A percentile compares a stretch with the other conserved stretches of the same genome.
phyloP scores from a whole-genome alignment of 2,329 filamentous ascomycete genomes.

The Colletotrichum abscissum region DNA sequence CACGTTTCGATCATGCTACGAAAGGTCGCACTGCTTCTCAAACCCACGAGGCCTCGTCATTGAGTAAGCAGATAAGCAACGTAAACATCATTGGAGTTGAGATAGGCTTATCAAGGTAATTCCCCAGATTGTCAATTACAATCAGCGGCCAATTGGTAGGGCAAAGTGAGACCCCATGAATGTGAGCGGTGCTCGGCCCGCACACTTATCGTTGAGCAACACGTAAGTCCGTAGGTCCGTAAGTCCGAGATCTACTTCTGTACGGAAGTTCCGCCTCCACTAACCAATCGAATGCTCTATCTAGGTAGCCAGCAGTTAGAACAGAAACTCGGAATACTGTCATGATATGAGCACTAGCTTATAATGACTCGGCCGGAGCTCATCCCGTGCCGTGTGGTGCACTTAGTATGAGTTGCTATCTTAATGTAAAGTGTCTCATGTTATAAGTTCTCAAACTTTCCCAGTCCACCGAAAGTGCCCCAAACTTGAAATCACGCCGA shows the following conservation, averaged over 20 bases:
- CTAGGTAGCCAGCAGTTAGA: not conserved
- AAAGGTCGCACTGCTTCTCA: not conserved
- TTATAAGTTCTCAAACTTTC: not conserved
- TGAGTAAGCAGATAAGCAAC: slow-evolving; percentile 4
- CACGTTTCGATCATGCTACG: not conserved
- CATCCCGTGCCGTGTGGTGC: not conserved
- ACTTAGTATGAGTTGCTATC: not conserved
- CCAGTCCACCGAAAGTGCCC: not conserved
- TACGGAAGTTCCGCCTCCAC: not conserved
- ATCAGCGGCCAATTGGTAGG: not conserved
- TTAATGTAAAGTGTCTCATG: not conserved
- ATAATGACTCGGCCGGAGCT: not conserved
- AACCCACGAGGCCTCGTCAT: not conserved
- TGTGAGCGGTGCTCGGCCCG: not conserved
- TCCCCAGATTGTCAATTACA: not conserved
- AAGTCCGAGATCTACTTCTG: not conserved
- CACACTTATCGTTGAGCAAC: not conserved
- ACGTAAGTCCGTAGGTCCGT: not conserved
- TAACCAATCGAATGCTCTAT: not conserved
- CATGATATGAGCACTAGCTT: not conserved
- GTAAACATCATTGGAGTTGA: not conserved
- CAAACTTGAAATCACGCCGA: not conserved
- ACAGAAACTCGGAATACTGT: not conserved
- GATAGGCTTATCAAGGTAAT: not conserved
- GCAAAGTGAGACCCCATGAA: not conserved